phyloP scores from a whole-genome alignment of 2,329 filamentous ascomycete genomes.

The Calonectria hongkongensis region DNA sequence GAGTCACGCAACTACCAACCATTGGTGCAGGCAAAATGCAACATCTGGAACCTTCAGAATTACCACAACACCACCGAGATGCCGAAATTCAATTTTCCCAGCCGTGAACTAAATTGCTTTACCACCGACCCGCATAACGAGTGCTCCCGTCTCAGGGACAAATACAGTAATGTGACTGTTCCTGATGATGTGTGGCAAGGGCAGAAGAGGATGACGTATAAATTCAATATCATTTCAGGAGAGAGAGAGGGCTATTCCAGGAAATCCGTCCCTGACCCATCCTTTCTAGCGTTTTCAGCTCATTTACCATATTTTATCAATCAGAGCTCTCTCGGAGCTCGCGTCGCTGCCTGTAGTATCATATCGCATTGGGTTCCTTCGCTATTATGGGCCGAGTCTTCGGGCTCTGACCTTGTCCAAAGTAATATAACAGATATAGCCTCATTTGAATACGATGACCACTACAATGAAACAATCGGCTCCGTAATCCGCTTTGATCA shows the following conservation, averaged over 20 bases:
- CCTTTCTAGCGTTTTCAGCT: slow-evolving; percentile 13
- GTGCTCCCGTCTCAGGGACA: not conserved
- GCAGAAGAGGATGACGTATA: not conserved
- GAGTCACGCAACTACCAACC: slow-evolving; percentile 5
- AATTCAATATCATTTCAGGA: not conserved
- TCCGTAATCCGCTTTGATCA: not conserved
- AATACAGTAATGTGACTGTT: not conserved
- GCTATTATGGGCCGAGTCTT: not conserved
- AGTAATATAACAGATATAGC: slow-evolving; percentile 21
- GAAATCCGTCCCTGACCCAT: not conserved
- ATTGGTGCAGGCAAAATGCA: slow-evolving; percentile 25
- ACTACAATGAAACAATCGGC: not conserved
- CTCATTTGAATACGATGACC: not conserved
- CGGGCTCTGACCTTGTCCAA: not conserved
- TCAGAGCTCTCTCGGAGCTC: not conserved
- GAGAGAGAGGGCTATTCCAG: not conserved
- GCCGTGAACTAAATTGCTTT: slow-evolving; percentile 16
- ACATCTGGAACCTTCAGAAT: slow-evolving; percentile 20
- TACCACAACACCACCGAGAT: not conserved
- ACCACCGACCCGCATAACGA: not conserved
- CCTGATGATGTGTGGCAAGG: not conserved
- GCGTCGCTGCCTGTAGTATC: slow-evolving; percentile 23
- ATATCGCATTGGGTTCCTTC: slow-evolving; percentile 36
- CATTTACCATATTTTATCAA: slow-evolving; percentile 10
- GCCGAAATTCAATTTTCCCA: not conserved